Evolutionary conservation across 805 yeast species (phyloP).

Genomic region (Zygosaccharomyces bisporus): DNA sequence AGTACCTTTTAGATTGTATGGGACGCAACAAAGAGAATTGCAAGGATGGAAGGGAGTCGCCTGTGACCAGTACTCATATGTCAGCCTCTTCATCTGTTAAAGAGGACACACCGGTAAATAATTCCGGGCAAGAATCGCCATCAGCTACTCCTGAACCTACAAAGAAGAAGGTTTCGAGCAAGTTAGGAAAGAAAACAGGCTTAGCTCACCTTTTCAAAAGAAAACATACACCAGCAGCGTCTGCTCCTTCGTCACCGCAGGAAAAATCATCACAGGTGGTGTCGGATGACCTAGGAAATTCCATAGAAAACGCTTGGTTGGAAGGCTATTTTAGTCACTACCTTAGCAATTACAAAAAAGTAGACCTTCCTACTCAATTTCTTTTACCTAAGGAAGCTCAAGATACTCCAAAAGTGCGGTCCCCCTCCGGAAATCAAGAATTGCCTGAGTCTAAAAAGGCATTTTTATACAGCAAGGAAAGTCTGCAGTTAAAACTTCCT

Average conservation of each 20-base stretch:
- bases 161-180: constrained; percentile 6
- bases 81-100: neutral
- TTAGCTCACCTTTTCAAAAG: constrained; percentile 30
- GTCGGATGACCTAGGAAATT: constrained; percentile 1
- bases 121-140: constrained; percentile 1
- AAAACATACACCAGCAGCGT: constrained; percentile 18
- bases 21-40: constrained; percentile 15
- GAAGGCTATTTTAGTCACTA: constrained; percentile 26
- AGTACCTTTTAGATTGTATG: constrained; percentile 25
- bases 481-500: constrained; percentile 27
- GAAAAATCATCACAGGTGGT: constrained; percentile 5
- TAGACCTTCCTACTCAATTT: constrained; percentile 28
- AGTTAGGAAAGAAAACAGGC: constrained; percentile 23
- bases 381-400: constrained; percentile 13
- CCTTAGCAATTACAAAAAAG: constrained; percentile 26
- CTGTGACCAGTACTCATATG: neutral
- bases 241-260: constrained; percentile 1
- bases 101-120: neutral
- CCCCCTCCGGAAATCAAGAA: constrained; percentile 7
- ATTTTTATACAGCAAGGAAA: constrained; percentile 22
- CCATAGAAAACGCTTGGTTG: constrained; percentile 25
- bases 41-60: neutral
- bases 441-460: constrained; percentile 13
- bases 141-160: constrained; percentile 1
- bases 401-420: constrained; percentile 4